Conservation (phyloP, 495 filamentous ascomycete species). For the Pyrenula massariospora region DNA sequence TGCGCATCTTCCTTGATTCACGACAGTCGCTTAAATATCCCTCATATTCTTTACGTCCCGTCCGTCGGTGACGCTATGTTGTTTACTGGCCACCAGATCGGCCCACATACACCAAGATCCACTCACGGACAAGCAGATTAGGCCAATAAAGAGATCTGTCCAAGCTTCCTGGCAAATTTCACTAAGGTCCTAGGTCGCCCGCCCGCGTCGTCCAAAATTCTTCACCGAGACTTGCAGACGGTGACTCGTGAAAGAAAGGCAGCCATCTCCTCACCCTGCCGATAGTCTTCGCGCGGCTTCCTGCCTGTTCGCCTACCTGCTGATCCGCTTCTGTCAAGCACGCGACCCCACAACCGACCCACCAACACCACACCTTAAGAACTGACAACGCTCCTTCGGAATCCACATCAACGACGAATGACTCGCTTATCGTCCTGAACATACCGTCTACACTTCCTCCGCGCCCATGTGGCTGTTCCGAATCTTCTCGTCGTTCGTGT, state of each 20-base stretch:
- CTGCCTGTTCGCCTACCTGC: neutral
- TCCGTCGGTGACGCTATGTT: neutral
- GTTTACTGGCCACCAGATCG: neutral
- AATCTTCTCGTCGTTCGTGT: constrained; percentile 60
- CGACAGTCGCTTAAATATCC: neutral
- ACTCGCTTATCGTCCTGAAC: neutral
- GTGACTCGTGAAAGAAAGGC: neutral
- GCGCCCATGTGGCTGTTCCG: constrained; percentile 58
- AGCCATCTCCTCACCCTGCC: neutral
- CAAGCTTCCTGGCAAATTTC: neutral
- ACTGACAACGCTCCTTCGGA: neutral
- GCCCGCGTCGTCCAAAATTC: no score
- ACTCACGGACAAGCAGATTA: neutral
- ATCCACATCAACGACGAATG: neutral
- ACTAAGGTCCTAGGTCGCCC: neutral
- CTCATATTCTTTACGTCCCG: neutral
- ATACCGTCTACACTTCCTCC: neutral
- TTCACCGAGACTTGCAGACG: neutral
- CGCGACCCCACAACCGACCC: neutral
- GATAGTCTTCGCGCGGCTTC: neutral
- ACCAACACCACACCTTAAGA: neutral
- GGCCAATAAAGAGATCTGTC: neutral
- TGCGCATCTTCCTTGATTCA: neutral
- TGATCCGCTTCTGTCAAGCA: neutral
- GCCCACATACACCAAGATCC: neutral